Conservation (phyloP, 2,329 filamentous ascomycete species). For the Furcasterigmium sp. region DNA sequence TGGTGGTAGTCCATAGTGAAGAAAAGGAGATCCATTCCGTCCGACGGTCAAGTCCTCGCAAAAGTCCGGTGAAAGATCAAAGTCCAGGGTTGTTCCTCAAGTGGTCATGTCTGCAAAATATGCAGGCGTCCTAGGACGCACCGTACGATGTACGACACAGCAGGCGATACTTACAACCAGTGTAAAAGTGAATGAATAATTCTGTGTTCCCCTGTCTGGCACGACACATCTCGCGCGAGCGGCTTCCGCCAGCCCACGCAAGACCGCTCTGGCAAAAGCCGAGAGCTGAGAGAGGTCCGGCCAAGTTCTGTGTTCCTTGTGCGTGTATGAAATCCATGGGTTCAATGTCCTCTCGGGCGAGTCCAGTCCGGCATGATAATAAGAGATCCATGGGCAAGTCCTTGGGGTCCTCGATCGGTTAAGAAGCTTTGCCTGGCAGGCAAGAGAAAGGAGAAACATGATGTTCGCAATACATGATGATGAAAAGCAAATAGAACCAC, state of each 20-base stretch:
- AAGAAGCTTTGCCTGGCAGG: conserved; percentile 6
- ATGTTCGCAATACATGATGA: conserved; percentile 19
- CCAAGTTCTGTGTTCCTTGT: conserved; percentile 4
- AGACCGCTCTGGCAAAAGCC: background rate
- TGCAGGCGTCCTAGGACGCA: background rate
- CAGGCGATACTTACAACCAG: background rate
- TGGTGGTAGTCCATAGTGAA: background rate
- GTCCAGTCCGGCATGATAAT: background rate
- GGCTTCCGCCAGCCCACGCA: background rate
- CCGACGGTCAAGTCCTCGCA: background rate
- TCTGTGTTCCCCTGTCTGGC: conserved; percentile 3
- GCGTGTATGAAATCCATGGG: background rate
- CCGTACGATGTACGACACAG: no score
- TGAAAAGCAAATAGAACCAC: conserved; percentile 32
- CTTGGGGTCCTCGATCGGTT: conserved; percentile 3
- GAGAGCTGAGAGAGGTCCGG: background rate
- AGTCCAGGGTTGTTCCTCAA: background rate
- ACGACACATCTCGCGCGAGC: background rate
- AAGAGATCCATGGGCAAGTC: conserved; percentile 8
- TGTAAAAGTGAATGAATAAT: background rate
- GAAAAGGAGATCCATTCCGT: background rate
- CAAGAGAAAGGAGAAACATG: conserved; percentile 21
- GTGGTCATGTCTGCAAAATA: background rate
- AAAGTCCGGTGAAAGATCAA: background rate
- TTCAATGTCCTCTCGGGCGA: conserved; percentile 11